Percentiles rank a stretch among this genome's conserved stretches.
phyloP scores from a whole-genome alignment of 164 flowering plant species.

The Vitis cinerea region DNA sequence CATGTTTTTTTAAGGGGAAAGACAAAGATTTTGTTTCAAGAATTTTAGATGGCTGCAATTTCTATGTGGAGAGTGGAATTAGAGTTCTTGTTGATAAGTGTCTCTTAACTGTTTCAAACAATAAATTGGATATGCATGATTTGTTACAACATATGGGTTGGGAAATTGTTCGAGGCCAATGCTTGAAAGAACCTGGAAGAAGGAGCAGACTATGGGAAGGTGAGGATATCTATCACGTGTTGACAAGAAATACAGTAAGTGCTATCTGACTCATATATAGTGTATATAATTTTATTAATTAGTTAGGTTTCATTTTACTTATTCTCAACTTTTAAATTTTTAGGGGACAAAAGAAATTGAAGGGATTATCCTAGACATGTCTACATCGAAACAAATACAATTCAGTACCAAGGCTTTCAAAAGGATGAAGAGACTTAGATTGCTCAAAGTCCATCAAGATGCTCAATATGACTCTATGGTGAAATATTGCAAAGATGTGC shows the following conservation, averaged over 20 bases:
- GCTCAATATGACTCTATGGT: no score
- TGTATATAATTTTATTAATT: no score
- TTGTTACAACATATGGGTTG: slow-evolving; percentile 3
- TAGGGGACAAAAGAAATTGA: no score
- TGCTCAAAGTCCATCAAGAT: no score
- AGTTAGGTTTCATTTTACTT: no score
- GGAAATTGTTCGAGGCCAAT: not conserved
- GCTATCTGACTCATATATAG: not conserved
- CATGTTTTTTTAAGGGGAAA: slow-evolving; percentile 9
- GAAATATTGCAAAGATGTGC: no score
- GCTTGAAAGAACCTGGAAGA: not conserved
- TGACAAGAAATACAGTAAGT: not conserved
- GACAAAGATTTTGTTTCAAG: slow-evolving; percentile 3
- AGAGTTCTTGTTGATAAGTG: not conserved
- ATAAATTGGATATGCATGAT: not conserved
- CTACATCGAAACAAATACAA: no score
- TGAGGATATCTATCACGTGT: not conserved
- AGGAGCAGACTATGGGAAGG: not conserved
- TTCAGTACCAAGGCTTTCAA: no score
- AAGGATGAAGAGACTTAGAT: no score
- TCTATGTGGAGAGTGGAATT: not conserved
- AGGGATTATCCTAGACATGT: no score
- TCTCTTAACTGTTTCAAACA: not conserved
- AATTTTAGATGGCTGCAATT: not conserved
- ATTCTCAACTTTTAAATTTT: no score